Percentiles rank a stretch among this genome's conserved stretches.
phyloP scores from a whole-genome alignment of 495 filamentous ascomycete species.

The Neurospora sp. region DNA sequence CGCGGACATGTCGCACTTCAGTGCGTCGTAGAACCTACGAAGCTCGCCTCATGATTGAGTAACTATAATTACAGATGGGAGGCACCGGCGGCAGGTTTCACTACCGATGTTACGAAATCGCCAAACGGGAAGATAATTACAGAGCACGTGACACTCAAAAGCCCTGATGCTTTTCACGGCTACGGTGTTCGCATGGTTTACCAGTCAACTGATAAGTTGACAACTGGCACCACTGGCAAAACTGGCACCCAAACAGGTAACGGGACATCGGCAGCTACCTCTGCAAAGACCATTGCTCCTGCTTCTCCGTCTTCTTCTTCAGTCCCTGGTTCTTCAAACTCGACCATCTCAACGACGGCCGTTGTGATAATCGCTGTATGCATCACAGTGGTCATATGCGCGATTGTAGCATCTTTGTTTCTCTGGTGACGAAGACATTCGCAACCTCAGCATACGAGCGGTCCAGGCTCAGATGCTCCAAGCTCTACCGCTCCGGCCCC shows the following conservation, averaged over 20 bases:
- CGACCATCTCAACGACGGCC: neutral
- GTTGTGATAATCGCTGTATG: neutral
- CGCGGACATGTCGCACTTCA: constrained; percentile 3
- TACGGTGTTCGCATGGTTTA: constrained; percentile 19
- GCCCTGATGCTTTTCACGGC: constrained; percentile 11
- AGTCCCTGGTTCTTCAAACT: neutral
- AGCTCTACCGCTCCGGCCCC: neutral
- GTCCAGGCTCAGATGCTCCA: neutral
- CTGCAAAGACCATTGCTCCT: neutral
- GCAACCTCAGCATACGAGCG: neutral
- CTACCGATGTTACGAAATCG: constrained; percentile 6
- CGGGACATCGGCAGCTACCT: neutral
- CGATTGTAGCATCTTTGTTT: neutral
- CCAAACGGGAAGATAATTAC: constrained; percentile 5
- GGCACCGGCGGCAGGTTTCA: constrained; percentile 1
- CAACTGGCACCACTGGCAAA: neutral
- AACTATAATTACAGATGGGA: constrained; percentile 16
- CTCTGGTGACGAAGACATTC: neutral
- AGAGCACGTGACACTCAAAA: neutral
- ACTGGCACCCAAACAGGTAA: neutral
- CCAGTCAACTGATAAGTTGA: constrained; percentile 10
- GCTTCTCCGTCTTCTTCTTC: neutral
- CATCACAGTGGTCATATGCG: neutral
- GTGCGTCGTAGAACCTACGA: constrained; percentile 9
- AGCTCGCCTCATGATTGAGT: constrained; percentile 4